Evolutionary conservation across 176 grass and related monocot species (phyloP), one percentile per base, ranked within the genome.

Genomic region (Guadua angustifolia): DNA sequence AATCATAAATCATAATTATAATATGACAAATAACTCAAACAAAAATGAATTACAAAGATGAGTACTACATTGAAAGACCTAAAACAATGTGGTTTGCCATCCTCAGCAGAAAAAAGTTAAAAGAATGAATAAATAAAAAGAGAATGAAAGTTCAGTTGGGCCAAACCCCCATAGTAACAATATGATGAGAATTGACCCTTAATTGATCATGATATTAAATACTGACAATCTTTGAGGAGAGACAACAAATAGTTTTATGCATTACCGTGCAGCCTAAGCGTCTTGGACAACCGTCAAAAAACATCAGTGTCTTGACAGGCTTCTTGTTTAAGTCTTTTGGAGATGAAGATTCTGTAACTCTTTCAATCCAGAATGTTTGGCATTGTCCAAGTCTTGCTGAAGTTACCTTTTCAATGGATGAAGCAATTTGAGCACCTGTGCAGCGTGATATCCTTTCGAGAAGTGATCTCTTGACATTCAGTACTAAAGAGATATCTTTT

Each of bases 211-310:
- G 14, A 13, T 45, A 75, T 57, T 1, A 4, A 76, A 60, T 60
- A 77, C 21, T 82, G 45, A 82, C 68, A 21, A 77, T 72, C 24
- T 71, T 57, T 57, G 6, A 71, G 59, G 4, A 71, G 66, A 32
- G 35, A 15, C 57, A 71, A 51, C 18, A 0, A 32, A 85, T 32
- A 82, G 38, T 84, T 82, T 77, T 45, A 70, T 83, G 56, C 25
- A 77, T 94, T 95, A 99, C 96, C 93, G 93, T 95, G 91, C 96
- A 99, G 69, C 96, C 96, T 79, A 99, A 84, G 25, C 93, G 91
- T 60, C 88, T 95, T 77, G 96, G 96, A 85, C 96, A 99, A 59
- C 96, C 96, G 83, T 99, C 88, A 89, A 99, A 94, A 75, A 95
- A 99, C 96, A 99, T 99, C 81, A 99, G 87, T 83, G 93, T 99